phyloP scores from a whole-genome alignment of 495 filamentous ascomycete species.

The Acidomyces sp. region DNA sequence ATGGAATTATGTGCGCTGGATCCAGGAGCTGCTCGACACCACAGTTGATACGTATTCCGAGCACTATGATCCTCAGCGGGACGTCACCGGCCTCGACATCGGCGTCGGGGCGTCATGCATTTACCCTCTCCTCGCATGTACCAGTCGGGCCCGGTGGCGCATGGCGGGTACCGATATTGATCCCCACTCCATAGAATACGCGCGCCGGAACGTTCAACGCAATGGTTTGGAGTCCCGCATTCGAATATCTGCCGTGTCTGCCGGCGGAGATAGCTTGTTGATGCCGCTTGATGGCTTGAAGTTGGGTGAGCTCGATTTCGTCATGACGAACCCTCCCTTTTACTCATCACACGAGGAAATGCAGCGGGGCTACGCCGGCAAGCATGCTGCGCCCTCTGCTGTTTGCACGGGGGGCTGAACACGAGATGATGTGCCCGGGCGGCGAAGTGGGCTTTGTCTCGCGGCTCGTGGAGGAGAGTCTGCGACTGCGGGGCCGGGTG shows the following conservation, averaged over 20 bases:
- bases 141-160: conserved; percentile 49
- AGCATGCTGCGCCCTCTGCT: conserved; percentile 55
- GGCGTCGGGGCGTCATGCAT: conserved; percentile 86
- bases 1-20: conserved; percentile 83
- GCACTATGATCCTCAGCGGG: conserved; percentile 41
- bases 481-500: conserved; percentile 43
- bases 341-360: conserved; percentile 64
- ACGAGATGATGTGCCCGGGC: conserved; percentile 78
- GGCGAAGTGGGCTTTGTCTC: conserved; percentile 73
- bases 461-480: conserved; percentile 62
- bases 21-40: conserved; percentile 73
- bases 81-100: conserved; percentile 69
- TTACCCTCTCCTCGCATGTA: conserved; percentile 74
- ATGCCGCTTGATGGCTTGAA: conserved; percentile 46
- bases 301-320: conserved; percentile 59
- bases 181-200: conserved; percentile 49
- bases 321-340: conserved; percentile 93
- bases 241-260: conserved; percentile 41
- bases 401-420: conserved; percentile 66
- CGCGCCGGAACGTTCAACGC: conserved; percentile 45
- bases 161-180: conserved; percentile 55
- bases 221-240: conserved; percentile 58
- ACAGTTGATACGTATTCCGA: conserved; percentile 42
- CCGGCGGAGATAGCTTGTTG: conserved; percentile 40
- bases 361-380: conserved; percentile 40